Evolutionary conservation across 805 yeast genomes (phyloP).

Genomic region (Monosporozyma siamensis): DNA sequence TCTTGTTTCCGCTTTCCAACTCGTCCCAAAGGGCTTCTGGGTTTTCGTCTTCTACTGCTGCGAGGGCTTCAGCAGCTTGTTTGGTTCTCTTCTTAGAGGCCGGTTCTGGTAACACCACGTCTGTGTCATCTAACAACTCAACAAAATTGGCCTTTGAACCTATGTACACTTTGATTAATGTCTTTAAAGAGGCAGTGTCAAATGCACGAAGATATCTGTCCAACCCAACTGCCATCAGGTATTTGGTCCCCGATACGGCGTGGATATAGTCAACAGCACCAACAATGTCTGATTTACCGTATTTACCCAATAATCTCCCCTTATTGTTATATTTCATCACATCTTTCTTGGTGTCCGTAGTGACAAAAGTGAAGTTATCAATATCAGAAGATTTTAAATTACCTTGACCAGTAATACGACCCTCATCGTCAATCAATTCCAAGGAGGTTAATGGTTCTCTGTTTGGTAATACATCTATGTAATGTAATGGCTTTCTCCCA

Average conservation of each 20-base stretch:
- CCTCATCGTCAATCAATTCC: conserved; percentile 7
- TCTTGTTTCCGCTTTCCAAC: conserved; percentile 12
- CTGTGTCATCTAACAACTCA: conserved; percentile 27
- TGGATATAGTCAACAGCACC: conserved; percentile 32
- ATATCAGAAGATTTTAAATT: conserved; percentile 14
- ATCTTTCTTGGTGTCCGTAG: conserved; percentile 62
- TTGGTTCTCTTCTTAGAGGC: conserved; percentile 20
- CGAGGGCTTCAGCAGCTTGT: neutral
- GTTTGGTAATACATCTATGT: conserved; percentile 26
- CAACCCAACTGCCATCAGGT: conserved; percentile 71
- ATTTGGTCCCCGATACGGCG: conserved; percentile 27
- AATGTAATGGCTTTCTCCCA: conserved; percentile 54
- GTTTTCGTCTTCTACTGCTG: conserved; percentile 27
- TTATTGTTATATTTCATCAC: conserved; percentile 47
- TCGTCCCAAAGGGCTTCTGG: conserved; percentile 30
- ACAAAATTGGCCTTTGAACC: conserved; percentile 52
- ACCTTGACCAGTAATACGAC: conserved; percentile 13
- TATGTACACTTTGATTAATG: conserved; percentile 58
- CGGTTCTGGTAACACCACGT: conserved; percentile 24
- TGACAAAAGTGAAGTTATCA: conserved; percentile 39
- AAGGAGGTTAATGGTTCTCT: conserved; percentile 23
- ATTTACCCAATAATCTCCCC: conserved; percentile 58
- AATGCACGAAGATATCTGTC: conserved; percentile 81
- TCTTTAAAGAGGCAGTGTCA: conserved; percentile 48
- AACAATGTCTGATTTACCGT: conserved; percentile 69